phyloP scores from a whole-genome alignment of 768 basidiomycete genomes.

The Polyporus arcularius region DNA sequence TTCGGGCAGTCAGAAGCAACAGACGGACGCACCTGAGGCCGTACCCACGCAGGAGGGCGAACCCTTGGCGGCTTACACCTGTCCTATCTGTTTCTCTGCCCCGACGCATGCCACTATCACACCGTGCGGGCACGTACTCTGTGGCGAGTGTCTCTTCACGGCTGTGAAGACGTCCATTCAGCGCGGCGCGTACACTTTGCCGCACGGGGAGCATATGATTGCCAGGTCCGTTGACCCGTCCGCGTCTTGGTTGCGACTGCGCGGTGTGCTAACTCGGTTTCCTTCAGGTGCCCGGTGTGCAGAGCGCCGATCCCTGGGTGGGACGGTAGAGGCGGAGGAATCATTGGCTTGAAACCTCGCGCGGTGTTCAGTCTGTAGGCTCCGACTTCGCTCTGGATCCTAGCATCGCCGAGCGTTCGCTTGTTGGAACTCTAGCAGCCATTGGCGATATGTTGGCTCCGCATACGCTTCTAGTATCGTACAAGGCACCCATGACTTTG shows the following conservation, averaged over 20 bases:
- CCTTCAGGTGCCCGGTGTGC: conserved; percentile 31
- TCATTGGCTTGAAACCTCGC: conserved; percentile 29
- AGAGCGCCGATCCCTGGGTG: conserved; percentile 29
- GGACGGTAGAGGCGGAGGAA: conserved; percentile 32
- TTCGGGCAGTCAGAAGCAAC: too few relatives aligned
- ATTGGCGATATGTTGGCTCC: too few relatives aligned
- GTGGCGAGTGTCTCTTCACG: conserved; percentile 73
- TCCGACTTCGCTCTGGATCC: not conserved
- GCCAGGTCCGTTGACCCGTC: conserved; percentile 21
- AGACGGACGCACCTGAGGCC: not conserved
- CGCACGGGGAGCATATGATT: conserved; percentile 18
- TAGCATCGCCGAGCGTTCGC: too few relatives aligned
- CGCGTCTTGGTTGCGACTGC: not conserved
- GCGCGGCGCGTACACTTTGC: conserved; percentile 36
- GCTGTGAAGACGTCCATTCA: conserved; percentile 65
- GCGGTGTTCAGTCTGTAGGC: conserved; percentile 21
- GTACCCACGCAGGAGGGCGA: conserved; percentile 20
- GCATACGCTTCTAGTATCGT: not conserved
- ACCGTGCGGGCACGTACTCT: conserved; percentile 79
- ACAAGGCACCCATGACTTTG: not conserved
- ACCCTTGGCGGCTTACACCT: conserved; percentile 63
- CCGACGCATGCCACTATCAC: conserved; percentile 77
- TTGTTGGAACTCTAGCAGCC: too few relatives aligned
- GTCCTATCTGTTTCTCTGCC: conserved; percentile 79
- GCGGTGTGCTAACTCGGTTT: not conserved